A percentile compares a stretch with the other conserved stretches of the same genome.
Conservation (phyloP, 495 filamentous ascomycete species). For the Mycothermus thermophilus region DNA sequence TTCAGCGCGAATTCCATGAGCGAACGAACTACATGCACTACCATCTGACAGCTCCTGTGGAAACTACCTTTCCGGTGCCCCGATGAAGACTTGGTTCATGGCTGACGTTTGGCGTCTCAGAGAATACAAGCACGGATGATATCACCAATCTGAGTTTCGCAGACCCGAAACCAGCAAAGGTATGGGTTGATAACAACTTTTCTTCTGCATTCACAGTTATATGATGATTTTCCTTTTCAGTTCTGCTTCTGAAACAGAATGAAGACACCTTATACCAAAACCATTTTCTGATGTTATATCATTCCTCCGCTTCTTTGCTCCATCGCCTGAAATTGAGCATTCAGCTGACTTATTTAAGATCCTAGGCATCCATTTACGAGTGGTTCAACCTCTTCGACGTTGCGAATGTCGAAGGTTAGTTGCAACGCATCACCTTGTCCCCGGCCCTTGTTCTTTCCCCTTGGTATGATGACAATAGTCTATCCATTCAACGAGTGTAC, state of each 20-base stretch:
- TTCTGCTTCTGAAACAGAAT: constrained; percentile 88
- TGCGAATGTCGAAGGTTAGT: too few relatives aligned
- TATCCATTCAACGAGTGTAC: constrained; percentile 97
- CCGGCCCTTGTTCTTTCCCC: too few relatives aligned
- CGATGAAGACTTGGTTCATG: constrained; percentile 10
- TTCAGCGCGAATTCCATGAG: constrained; percentile 65
- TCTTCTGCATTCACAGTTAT: background rate
- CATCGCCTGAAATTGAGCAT: constrained; percentile 2
- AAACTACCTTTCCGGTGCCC: constrained; percentile 12
- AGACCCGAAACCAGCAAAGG: too few relatives aligned
- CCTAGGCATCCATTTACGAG: too few relatives aligned
- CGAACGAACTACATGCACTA: constrained; percentile 98
- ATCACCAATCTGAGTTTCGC: too few relatives aligned
- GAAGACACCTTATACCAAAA: constrained; percentile 75
- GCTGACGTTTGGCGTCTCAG: too few relatives aligned
- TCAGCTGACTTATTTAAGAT: constrained; percentile 10
- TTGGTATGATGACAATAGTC: constrained; percentile 82
- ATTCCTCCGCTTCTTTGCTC: background rate
- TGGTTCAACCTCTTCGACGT: too few relatives aligned
- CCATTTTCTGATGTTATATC: constrained; percentile 29
- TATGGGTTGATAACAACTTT: background rate
- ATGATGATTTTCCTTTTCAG: constrained; percentile 75
- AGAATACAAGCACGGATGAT: too few relatives aligned
- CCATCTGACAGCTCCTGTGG: constrained; percentile 65
- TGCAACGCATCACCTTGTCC: background rate